These are phyloP conservation scores for Tylopilus sp. DNA, from an alignment of 1,284 basidiomycete species.

Conservation along the genomic window DNA sequence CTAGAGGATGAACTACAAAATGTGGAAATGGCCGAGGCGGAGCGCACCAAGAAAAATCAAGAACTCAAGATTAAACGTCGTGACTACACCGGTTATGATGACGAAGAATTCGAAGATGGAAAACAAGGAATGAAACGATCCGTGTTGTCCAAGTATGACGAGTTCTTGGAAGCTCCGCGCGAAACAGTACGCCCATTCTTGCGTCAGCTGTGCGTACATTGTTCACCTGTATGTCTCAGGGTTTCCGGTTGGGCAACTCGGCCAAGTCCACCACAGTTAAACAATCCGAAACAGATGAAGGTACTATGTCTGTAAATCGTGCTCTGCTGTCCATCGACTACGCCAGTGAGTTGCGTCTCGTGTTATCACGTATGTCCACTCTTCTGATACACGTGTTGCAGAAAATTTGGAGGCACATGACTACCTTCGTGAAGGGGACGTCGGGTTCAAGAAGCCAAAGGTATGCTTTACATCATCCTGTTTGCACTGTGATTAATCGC, in stretches of 20 bases:
- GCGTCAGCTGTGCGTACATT: not conserved
- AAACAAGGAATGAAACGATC: constrained; percentile 75
- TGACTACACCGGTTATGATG: constrained; percentile 95
- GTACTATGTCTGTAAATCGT: constrained; percentile 68
- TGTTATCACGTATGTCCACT: not conserved
- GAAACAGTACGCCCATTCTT: constrained; percentile 53
- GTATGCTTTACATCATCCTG: constrained; percentile 36
- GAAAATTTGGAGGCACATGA: constrained; percentile 86
- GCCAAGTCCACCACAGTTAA: constrained; percentile 38
- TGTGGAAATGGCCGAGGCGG: constrained; percentile 85
- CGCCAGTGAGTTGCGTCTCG: constrained; percentile 56
- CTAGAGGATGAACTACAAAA: constrained; percentile 97
- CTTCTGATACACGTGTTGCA: constrained; percentile 34
- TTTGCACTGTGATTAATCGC: constrained; percentile 10
- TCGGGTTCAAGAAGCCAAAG: constrained; percentile 93
- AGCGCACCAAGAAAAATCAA: constrained; percentile 71
- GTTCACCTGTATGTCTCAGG: constrained; percentile 42
- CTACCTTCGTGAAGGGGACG: constrained; percentile 88
- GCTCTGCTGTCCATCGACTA: constrained; percentile 88
- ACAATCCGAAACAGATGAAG: constrained; percentile 52
- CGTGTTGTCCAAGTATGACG: constrained; percentile 94
- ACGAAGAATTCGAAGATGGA: constrained; percentile 83
- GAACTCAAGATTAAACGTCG: constrained; percentile 87
- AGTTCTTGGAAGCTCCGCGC: constrained; percentile 68
- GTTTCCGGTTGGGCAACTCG: constrained; percentile 73